Evolutionary conservation across 495 filamentous ascomycete species (phyloP), one percentile per base, ranked within the genome.

Genomic region (Penicillium steckii): DNA sequence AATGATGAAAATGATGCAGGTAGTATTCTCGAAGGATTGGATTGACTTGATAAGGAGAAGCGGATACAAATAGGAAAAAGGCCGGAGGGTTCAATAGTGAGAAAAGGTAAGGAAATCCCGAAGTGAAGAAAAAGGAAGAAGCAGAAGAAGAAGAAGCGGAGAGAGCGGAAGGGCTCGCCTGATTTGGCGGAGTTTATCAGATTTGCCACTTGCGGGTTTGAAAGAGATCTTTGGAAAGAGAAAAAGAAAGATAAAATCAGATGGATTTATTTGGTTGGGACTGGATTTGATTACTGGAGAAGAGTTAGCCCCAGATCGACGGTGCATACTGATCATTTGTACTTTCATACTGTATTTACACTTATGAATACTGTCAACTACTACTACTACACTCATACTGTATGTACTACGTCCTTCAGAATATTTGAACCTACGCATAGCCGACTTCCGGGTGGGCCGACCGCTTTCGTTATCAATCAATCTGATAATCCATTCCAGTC

Each of bases 201-300:
- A 65, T 65, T 65, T 50, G 62, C 62, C 62, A 65, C 62, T 61
- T 59, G 56, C 55, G 18, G 53, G 44, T 33, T 56, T n/a, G n/a
- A n/a, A n/a, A n/a, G n/a, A n/a, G n/a, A n/a, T n/a, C n/a, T n/a
- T n/a, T n/a, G n/a, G n/a, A 47, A 55, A 33, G 33, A 19, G 44
- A 32, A 33, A 50, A 38, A 49, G 23, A n/a, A n/a, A n/a, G 41
- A 18, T 29, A 38, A 41, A 41, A 41, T 41, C 38, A 19, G n/a
- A n/a, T n/a, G n/a, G n/a, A n/a, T n/a, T n/a, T n/a, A n/a, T n/a
- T n/a, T n/a, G n/a, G n/a, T n/a, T n/a, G n/a, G n/a, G n/a, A n/a
- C n/a, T n/a, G 38, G 38, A 41, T 13, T 21, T n/a, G 13, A 8
- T 23, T 41, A 41, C 38, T 41, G 38, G 38, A 41, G 21, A 23